phyloP scores from a whole-genome alignment of 2,329 filamentous ascomycete genomes.

The Sporothrix curviconia region DNA sequence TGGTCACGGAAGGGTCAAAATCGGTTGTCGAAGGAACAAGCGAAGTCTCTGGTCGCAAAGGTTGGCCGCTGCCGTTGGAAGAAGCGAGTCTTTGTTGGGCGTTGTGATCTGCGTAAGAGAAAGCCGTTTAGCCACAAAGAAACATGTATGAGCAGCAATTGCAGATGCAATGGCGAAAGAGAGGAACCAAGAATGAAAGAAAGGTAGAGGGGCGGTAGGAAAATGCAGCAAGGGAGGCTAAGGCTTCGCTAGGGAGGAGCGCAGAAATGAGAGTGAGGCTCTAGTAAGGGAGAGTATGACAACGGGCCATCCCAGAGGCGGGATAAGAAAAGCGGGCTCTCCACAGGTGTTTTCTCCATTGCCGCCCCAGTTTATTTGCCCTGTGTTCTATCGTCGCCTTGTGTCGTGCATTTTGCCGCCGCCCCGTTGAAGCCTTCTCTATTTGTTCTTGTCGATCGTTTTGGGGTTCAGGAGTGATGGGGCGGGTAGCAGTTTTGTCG shows the following conservation, averaged over 20 bases:
- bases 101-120: constrained; percentile 16
- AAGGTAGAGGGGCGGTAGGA: no score
- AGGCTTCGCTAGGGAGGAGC: neutral
- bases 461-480: neutral
- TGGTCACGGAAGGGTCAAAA: constrained; percentile 1
- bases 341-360: no score
- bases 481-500: no score
- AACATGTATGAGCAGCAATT: constrained; percentile 9
- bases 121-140: constrained; percentile 21
- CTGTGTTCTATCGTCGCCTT: neutral
- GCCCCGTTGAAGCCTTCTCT: neutral
- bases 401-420: neutral
- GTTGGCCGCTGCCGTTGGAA: constrained; percentile 26
- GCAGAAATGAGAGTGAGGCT: neutral
- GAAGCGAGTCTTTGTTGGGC: constrained; percentile 29
- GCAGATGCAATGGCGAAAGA: neutral
- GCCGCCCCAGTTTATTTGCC: neutral
- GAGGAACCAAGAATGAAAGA: neutral
- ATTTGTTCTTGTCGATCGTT: constrained; percentile 5
- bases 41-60: constrained; percentile 49
- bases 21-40: constrained; percentile 36
- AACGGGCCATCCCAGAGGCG: neutral
- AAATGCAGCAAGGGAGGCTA: neutral
- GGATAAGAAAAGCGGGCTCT: no score
- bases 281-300: neutral